Evolutionary conservation across 305 asterid species (phyloP), one percentile per base, ranked within the genome.

Genomic region (Fraxinus ornus): DNA sequence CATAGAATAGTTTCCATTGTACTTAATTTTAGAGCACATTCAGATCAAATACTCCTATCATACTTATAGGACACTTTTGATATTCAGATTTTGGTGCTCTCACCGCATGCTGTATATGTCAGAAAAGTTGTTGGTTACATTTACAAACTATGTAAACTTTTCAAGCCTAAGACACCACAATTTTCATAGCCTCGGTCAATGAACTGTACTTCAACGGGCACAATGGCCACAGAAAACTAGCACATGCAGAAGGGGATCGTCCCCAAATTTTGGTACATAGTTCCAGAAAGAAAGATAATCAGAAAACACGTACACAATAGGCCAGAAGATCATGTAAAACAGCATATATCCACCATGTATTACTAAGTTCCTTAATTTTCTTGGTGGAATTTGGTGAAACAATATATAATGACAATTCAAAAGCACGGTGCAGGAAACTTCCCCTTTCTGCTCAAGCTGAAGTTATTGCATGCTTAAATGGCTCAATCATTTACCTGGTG

Each of bases 401-500:
- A 78, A 76, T 76, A 78, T 49, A 72, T 55, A 83, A 24, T 26
- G 78, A 76, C 75, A 78, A 77, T 74, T 15, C 76, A 24, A 76
- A 78, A 84, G 55, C 80, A 80, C 60, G 83, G 77, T 30, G 78
- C 44, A 3, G 57, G 57, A 44, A 73, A 44, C 41, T 76, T 66
- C 35, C 19, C 13, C 73, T 82, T 81, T 41, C 75, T 57, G 49
- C 78, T 73, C 32, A 79, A 75, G 72, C 71, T 76, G 49, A 35
- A 71, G 55, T 75, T 22, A 76, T 30, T 22, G 70, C 72, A 32
- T 28, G 75, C 32, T 75, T 79, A 77, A 52, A 76, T 75, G 32
- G 37, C 70, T 55, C 62, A 13, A 33, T 79, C 66, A 80, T 60
- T 79, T 89, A 94, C 99, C 98, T 97, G 99, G 90, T 97, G 99